Base-by-base conservation (phyloP, 2,329 filamentous ascomycete genomes). In the Truncatella angustata region DNA sequence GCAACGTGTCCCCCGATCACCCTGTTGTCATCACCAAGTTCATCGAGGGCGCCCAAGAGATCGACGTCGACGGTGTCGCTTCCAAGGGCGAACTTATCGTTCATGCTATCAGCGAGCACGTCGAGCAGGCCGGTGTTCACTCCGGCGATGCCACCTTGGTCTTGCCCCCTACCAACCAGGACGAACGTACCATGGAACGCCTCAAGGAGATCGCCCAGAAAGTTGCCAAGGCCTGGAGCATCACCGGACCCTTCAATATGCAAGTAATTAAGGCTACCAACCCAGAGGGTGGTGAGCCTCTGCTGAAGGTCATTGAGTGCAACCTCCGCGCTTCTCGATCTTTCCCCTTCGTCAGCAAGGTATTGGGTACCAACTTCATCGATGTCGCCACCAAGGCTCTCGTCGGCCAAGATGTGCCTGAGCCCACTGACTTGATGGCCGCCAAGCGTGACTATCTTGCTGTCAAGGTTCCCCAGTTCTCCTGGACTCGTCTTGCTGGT, bases 211-310 rank as follows among this genome's bases (percentile, higher is more conserved):
- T 99, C 63, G 93, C 94, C 14, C 74, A 92, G 72, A 97, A 96
- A 82, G 92, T 99, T 49, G 94, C 94, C 60, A 89, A 94, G 74
- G 94, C 94, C 44, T 97, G 93, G 91, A 91, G 82, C 66, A 97
- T 97, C 71, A 97, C 91, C 18, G 94, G 94, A 51, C 94, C 94
- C 54, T 99, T 97, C 85, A 99, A 99, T 82, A 97, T 99, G 93
- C 94, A 99, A 70, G 96, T 99, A 73, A 97, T 99, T 82, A 96
- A 96, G 78, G 91, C 89, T 32, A 80, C 90, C 11, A 78, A 88
- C 64, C 84, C 87, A 28, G 85, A 90, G 54, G 88, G 88, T 53
- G 87, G 86, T 51, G 82, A 87, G 66, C 84, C 89, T 30, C 79
- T 82, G 24, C 83, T 97, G 59, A 97, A 97, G 80, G 93, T 97